Conservation (phyloP, 805 yeast species). For the Starmerella lactis-condensi region DNA sequence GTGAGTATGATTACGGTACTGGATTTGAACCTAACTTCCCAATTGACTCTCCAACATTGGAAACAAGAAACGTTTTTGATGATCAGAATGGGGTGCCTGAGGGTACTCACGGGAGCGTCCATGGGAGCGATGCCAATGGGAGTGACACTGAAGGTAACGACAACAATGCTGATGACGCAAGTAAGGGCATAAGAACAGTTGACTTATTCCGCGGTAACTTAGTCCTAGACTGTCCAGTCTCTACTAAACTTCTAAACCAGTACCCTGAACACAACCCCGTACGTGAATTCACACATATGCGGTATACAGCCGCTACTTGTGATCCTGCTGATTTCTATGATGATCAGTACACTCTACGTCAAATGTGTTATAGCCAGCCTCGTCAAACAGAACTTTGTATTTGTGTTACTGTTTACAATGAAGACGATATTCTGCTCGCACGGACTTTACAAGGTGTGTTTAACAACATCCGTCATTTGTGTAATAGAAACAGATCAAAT, state of each 20-base stretch:
- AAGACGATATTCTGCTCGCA: conserved; percentile 63
- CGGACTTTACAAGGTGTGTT: conserved; percentile 80
- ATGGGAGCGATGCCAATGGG: conserved; percentile 1
- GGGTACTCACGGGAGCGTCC: conserved; percentile 6
- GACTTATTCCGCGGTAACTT: conserved; percentile 54
- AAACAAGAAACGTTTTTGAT: background rate
- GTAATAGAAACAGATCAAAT: conserved; percentile 40
- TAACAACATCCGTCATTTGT: conserved; percentile 63
- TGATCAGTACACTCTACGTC: conserved; percentile 63
- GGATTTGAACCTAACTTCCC: too few relatives aligned
- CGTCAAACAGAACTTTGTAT: conserved; percentile 72
- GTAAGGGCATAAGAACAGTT: conserved; percentile 23
- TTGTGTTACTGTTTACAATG: conserved; percentile 80
- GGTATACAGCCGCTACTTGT: conserved; percentile 87
- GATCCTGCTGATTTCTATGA: conserved; percentile 55
- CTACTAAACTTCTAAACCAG: conserved; percentile 42
- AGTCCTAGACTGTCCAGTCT: conserved; percentile 75
- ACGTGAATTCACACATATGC: conserved; percentile 66
- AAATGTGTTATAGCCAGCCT: conserved; percentile 55
- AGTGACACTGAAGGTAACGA: conserved; percentile 20
- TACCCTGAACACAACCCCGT: conserved; percentile 32
- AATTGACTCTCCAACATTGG: background rate
- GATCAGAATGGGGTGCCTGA: conserved; percentile 12
- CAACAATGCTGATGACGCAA: conserved; percentile 19
- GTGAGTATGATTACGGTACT: background rate